Evolutionary conservation across 192 early-diverging fungal genomes (phyloP), one percentile per base, ranked within the genome.

Genomic region (Spizellomyces sp.): DNA sequence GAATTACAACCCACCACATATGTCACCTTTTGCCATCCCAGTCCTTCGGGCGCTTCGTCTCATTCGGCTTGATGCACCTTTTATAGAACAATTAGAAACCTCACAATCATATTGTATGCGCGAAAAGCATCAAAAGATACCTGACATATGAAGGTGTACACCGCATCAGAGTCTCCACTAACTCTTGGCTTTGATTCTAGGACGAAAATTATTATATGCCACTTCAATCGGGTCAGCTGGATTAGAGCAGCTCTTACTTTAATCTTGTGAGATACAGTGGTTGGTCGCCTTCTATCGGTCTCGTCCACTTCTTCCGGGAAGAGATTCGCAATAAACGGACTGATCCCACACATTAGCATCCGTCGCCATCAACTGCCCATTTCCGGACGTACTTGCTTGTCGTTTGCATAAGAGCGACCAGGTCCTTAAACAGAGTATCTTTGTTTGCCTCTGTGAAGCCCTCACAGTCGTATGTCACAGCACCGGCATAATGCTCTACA

Each of bases 401-500:
- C 5, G 88, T 82, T 77, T 94, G 90, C 81, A 93, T 90, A 73
- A 96, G 81, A 55, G 92, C 85, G 45, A 98, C 84, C 54, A 98
- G 85, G 79, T 99, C 98, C 77, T 95, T 95, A 76, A 93, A 84
- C 47, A 98, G 86, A 55, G 93, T 87, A 75, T 99, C 98, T 80
- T 98, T 98, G 81, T 99, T 99, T 75, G 96, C 94, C 77, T 99
- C 98, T 0, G 93, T 95, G 89, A 99, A 98, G 4, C 96, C 95
- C 17, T 89, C 86, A 48, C 91, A 87, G 69, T 87, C 86, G 78
- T 99, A 99, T 45, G 90, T 90, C 43, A 99, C 98, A 77, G 94
- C 90, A 58, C 98, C 98, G 43, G 98, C 98, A 77, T 99, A 99
- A 81, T 99, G 98, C 75, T 91, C 88, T 66, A 98, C 82, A 36